Base-by-base conservation (phyloP, 2,329 filamentous ascomycete genomes). In the Trichoderma lentiforme region DNA sequence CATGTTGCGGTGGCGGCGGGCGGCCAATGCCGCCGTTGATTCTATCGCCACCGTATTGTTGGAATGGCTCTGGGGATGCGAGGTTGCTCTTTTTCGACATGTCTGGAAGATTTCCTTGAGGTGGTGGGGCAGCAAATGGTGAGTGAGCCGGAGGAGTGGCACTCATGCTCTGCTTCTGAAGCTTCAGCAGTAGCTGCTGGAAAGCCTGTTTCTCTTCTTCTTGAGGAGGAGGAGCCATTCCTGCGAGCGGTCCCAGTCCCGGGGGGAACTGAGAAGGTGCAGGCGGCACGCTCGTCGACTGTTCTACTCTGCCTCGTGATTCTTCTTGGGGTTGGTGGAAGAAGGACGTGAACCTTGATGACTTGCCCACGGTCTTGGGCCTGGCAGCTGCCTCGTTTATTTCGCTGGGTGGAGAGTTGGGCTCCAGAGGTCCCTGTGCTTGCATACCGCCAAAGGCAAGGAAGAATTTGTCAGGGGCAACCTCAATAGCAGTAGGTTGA, bases 341-440 rank as follows among this genome's bases (percentile, higher is more conserved):
- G 76, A 98, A 92, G 3, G 92, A 93, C 65, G 94, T 94, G 79
- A 98, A 98, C 70, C 94, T 88, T 14, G 95, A 98, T 6, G 92
- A 89, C 78, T 95, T 95, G 30, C 78, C 81, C 3, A 82, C 83
- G 1, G 87, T 80, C 79, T 92, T 93, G 14, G 86, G 81, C 77
- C 87, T 88, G 58, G 80, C 74, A n/a, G 78, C 74, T 15, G 84
- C 82, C 62, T 83, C 82, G 47, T 77, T 78, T 83, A 85, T 72
- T 63, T 88, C 83, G 70, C 86, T 84, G 11, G 65, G 56, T 3
- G 65, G 53, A 60, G 86, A 83, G 78, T 86, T 88, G 8, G 86
- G 86, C 26, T 87, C 85, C 6, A 84, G 75, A 18, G 74, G 76
- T 11, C 81, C 76, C 24, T 81, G 56, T 24, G 18, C 47, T 12